Base-by-base conservation (phyloP, 768 basidiomycete species). In the Podaxis sp. region DNA sequence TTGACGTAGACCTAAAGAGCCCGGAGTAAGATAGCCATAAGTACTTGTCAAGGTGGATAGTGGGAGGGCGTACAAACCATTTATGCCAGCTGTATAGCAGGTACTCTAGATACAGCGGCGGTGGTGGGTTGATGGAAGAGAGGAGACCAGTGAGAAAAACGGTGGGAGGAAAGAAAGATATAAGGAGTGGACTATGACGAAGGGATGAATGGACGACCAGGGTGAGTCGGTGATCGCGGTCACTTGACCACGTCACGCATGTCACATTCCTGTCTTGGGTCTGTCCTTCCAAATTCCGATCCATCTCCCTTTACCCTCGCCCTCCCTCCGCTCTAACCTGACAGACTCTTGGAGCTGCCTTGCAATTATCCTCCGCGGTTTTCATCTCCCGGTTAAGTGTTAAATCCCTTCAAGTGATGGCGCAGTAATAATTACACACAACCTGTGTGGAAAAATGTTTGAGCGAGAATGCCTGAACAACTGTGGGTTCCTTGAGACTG, bases 1-100 rank as follows among this genome's bases (percentile, higher is more conserved):
- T 91, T 89, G 57, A 93, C 84, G 66, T 84, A 88, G 47, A 93
- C 89, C 91, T 85, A 57, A 15, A 56, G 19, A 47, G 41, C 22
- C 24, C 47, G 12, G 38, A n/a, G 17, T 6, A 19, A 3, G 47
- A 37, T 22, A 17, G 19, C 46, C 38, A 25, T 46, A 7, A 38
- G 52, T 22, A 24, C 7, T 19, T 37, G 43, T n/a, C n/a, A 11
- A 37, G 15, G 36, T n/a, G 33, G 38, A 38, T 7, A 15, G 22
- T 12, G 22, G 2, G 15, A 15, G 24, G 36, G 12, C 29, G 15
- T 12, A 36, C 57, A 40, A 33, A 67, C 66, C 66, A 67, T 67
- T 55, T n/a, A 11, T n/a, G 24, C 33, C 9, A 7, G 12, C 6
- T 40, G 46, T 57, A n/a, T 22, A 36, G 51, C 5, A 25, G 25